Evolutionary conservation across 192 early-diverging fungal genomes (phyloP).

Genomic region (Radiomyces spectabilis): DNA sequence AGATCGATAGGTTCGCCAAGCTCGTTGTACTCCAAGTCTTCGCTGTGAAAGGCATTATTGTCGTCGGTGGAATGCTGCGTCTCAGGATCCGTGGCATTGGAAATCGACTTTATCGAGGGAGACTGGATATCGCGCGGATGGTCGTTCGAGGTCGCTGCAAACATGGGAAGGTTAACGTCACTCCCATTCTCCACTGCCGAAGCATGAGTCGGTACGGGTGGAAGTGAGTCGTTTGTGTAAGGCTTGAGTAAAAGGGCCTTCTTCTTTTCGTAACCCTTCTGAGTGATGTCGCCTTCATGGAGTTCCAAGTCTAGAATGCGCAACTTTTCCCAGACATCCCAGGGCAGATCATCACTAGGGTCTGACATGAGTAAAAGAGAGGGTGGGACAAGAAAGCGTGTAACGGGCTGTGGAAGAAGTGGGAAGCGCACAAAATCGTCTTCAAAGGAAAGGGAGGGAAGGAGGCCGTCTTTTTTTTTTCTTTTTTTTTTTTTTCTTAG

Average conservation of each 20-base stretch:
- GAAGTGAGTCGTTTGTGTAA: not conserved
- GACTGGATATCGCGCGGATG: too few relatives aligned
- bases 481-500: constrained; percentile 1
- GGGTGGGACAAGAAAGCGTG: not conserved
- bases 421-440: too few relatives aligned
- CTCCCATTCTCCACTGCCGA: too few relatives aligned
- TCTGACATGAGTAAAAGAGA: constrained; percentile 2
- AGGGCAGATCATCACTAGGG: constrained; percentile 19
- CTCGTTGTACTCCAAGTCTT: not conserved
- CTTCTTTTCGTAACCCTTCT: constrained; percentile 69
- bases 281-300: constrained; percentile 63
- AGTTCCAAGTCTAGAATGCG: constrained; percentile 37
- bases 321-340: constrained; percentile 11
- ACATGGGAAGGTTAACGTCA: too few relatives aligned
- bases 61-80: too few relatives aligned
- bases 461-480: too few relatives aligned
- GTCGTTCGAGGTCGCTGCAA: too few relatives aligned
- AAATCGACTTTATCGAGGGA: too few relatives aligned
- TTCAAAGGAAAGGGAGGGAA: too few relatives aligned
- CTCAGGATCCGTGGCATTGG: too few relatives aligned
- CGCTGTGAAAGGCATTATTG: too few relatives aligned
- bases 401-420: too few relatives aligned
- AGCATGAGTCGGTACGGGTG: not conserved
- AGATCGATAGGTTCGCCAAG: constrained; percentile 4
- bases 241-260: constrained; percentile 38